Evolutionary conservation across 495 filamentous ascomycete genomes (phyloP).

Genomic region (Daldinia caldariorum): DNA sequence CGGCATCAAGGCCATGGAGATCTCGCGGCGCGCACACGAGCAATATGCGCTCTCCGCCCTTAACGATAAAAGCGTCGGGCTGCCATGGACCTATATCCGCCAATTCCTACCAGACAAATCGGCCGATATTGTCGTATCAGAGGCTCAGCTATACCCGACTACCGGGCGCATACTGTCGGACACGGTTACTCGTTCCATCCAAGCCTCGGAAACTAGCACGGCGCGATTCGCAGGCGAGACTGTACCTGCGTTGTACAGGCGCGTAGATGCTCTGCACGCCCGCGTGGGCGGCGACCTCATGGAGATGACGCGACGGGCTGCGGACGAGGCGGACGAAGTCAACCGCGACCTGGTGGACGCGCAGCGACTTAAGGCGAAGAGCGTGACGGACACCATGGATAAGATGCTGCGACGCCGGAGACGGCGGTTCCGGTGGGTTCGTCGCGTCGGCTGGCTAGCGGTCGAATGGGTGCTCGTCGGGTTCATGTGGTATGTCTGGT

Average conservation of each 20-base stretch:
- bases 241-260: conserved; percentile 47
- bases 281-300: conserved; percentile 55
- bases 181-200: conserved; percentile 64
- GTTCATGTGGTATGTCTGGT: conserved; percentile 86
- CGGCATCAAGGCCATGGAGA: conserved; percentile 85
- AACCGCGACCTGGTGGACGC: conserved; percentile 76
- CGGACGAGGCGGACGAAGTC: conserved; percentile 80
- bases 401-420: conserved; percentile 72
- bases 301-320: conserved; percentile 68
- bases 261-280: conserved; percentile 50
- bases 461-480: conserved; percentile 84
- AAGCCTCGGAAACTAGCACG: conserved; percentile 64
- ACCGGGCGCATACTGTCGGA: conserved; percentile 70
- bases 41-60: conserved; percentile 40
- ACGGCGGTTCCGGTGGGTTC: conserved; percentile 75
- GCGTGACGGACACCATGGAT: conserved; percentile 79
- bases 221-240: conserved; percentile 51
- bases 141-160: conserved; percentile 72
- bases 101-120: conserved; percentile 46
- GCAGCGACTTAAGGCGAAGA: conserved; percentile 79
- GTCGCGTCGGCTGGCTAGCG: conserved; percentile 72
- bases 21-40: conserved; percentile 70
- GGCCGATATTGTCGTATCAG: conserved; percentile 61
- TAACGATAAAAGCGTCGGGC: conserved; percentile 21
- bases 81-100: conserved; percentile 51